Evolutionary conservation across 768 basidiomycete genomes (phyloP), one percentile per base, ranked within the genome.

Genomic region (Boletus edulis): DNA sequence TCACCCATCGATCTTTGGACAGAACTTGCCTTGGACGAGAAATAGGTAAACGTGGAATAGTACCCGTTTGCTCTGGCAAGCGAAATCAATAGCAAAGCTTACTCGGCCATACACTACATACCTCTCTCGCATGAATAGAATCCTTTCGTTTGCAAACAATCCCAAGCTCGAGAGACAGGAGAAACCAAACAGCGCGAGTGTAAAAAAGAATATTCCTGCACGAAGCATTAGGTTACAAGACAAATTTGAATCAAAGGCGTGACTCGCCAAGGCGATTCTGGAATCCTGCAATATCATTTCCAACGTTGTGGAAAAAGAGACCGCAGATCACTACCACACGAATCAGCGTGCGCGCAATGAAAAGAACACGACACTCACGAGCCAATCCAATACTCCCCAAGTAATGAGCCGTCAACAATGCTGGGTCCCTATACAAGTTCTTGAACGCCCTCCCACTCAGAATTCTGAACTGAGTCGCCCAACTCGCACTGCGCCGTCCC

Each of bases 71-170:
- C 86, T 59, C 94, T 95, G 69, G 13, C 20, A 41, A 46, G n/a
- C 1, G 12, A 42, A 4, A 12, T 67, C 34, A 52, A 22, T 27
- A 34, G 13, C 35, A 2, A 47, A 9, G 40, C 10, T 15, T 29
- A 38, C 34, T 41, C 17, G 27, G 20, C 40, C 27, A 18, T 5
- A 52, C 39, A 20, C 29, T 2, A 64, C 80, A 41, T 58, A 95
- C 91, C 96, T 81, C 72, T 99, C 97, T n/a, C 97, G 86, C 85
- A 98, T 98, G 76, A 98, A 99, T 46, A 99, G 73, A 54, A 98
- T 86, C 42, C 97, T 82, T 66, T 99, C 97, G 61, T 92, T 94
- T 6, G 97, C 91, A 67, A 99, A 98, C 47, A 97, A 73, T 4
- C 93, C 91, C 48, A 99, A 75, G 51, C 95, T 98, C 11, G 94